Percentiles rank a stretch among this genome's conserved stretches.
Evolutionary conservation across 352 stramenopile species (phyloP).

Genomic region (Thalassiosira hispida): DNA sequence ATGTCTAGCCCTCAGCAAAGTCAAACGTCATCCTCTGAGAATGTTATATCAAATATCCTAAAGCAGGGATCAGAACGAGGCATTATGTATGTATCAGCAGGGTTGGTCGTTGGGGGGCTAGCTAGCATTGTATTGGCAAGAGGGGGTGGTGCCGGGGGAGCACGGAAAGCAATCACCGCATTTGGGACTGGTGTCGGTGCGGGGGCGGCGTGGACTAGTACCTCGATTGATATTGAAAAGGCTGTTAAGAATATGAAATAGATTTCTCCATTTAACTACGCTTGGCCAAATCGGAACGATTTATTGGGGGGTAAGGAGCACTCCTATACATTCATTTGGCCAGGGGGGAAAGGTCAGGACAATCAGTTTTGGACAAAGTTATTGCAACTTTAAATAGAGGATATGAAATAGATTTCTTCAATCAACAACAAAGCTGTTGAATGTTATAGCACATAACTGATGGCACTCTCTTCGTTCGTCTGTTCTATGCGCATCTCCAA

Average conservation of each 20-base stretch:
- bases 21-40: constrained; percentile 51
- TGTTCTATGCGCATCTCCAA: too few relatives aligned
- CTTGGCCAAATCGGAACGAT: not conserved
- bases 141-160: constrained; percentile 52
- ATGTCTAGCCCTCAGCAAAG: constrained; percentile 42
- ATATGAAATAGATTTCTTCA: constrained; percentile 39
- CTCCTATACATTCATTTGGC: not conserved
- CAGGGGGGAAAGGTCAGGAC: too few relatives aligned
- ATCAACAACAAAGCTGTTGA: too few relatives aligned
- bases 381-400: too few relatives aligned
- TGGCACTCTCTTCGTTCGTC: too few relatives aligned
- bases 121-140: constrained; percentile 77
- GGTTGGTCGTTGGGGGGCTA: constrained; percentile 70
- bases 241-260: constrained; percentile 53
- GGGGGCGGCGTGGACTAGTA: constrained; percentile 74
- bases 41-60: constrained; percentile 68
- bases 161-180: constrained; percentile 72
- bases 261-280: not conserved
- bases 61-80: constrained; percentile 72
- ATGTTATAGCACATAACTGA: too few relatives aligned
- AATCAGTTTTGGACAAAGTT: too few relatives aligned
- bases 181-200: constrained; percentile 76
- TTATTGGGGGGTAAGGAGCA: not conserved
- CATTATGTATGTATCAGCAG: constrained; percentile 59
- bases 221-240: constrained; percentile 80